A percentile compares a stretch with the other conserved stretches of the same genome.
These are phyloP conservation scores for Solanum tacnaense DNA, from an alignment of 257 asterid species.

Conservation along the genomic window DNA sequence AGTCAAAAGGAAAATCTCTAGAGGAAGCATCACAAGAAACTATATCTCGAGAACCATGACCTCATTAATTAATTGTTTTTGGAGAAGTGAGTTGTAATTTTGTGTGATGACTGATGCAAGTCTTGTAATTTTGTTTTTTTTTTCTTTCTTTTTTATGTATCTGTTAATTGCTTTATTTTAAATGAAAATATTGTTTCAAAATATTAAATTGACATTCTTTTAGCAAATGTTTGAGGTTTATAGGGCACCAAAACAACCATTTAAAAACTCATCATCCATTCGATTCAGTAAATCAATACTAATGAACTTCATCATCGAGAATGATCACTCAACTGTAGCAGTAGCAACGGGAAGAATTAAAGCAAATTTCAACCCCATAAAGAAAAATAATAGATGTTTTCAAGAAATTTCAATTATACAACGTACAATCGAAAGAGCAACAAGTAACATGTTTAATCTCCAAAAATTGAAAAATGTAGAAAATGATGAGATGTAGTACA, in stretches of 20 bases:
- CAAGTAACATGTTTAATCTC: not conserved
- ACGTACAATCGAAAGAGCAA: not conserved
- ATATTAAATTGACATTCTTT: not conserved
- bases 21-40: slow-evolving; percentile 40
- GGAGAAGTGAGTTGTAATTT: not conserved
- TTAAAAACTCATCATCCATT: not conserved
- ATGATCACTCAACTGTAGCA: not conserved
- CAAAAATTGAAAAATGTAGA: not conserved
- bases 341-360: not conserved
- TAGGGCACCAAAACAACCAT: not conserved
- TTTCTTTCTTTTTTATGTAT: not conserved
- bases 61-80: not conserved
- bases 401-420: not conserved
- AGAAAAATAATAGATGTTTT: not conserved
- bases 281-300: not conserved
- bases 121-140: not conserved
- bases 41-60: not conserved
- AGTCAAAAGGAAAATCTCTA: slow-evolving; percentile 29
- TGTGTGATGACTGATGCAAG: not conserved
- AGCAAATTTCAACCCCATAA: not conserved
- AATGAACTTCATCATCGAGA: too few relatives aligned
- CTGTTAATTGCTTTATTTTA: not conserved
- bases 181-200: not conserved
- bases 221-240: not conserved
- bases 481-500: not conserved